Base-by-base conservation (phyloP, 768 basidiomycete genomes). In the Tricholoma sp. region DNA sequence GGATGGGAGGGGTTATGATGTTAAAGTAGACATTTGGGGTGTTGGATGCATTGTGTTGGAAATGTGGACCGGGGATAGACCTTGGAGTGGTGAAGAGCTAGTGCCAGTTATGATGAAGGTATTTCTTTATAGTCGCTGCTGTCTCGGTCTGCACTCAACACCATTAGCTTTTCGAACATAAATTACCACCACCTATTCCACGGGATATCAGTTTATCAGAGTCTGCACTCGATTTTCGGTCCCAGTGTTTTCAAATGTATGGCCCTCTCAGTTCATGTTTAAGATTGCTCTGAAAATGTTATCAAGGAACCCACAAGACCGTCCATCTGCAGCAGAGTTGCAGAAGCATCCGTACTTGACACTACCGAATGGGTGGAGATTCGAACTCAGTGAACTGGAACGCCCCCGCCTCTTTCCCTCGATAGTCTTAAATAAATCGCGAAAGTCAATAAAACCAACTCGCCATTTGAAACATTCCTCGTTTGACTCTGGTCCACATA, bases 1-100 rank as follows among this genome's bases (percentile, higher is more conserved):
- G 9, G 50, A 53, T 59, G 79, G 80, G 59, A 80, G 82, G 53
- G 92, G 92, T 0, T 98, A 98, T 70, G 88, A 89, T 63, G 84
- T 83, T n/a, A 98, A 98, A 69, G 85, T 96, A 47, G 95, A 98
- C 66, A 93, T 98, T 57, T 98, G 95, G 95, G 90, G 91, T 64
- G 77, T 95, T 19, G 95, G 95, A 1, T 98, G 95, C 69, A 85
- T 98, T 34, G 84, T 92, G 12, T 77, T 94, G 51, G 95, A 98
- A 70, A 98, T 98, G 95, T 94, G 92, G 86, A 87, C 89, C 4
- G 95, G 91, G n/a, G 76, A 83, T 61, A 75, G 91, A 47, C 94
- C 95, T 5, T 98, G 95, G 95, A 78, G 75, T 47, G 83, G 85
- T 31, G 83, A 89, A 60, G 84, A 88, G 64, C 74, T 82, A 3